Base-by-base conservation (phyloP, 768 basidiomycete species). In the Collybiopsis confluens region DNA sequence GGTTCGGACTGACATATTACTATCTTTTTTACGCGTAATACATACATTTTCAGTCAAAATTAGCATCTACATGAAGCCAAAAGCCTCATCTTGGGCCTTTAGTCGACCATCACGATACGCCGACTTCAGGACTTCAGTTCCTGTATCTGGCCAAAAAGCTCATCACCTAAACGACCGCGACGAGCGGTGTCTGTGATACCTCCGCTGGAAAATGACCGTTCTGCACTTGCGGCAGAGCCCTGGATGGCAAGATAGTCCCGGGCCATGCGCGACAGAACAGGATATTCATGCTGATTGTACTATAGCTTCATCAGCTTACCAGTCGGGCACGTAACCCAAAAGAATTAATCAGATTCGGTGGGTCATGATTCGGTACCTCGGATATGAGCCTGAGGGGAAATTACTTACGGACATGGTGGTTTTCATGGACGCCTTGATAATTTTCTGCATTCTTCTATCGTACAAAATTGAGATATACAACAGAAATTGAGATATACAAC, bases 61-160 rank as follows among this genome's bases (percentile, higher is more conserved):
- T 43, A 20, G 16, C 8, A 43, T 23, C 21, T 43, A n/a, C 42
- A 43, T 43, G 42, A 8, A 43, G 8, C 42, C 42, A n/a, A n/a
- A 43, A 9, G 62, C 59, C 43, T 64, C 45, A 21, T 52, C 42
- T 23, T 46, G 40, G 11, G 63, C 64, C n/a, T 44, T 35, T 30
- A 66, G 59, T 53, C 63, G 61, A 10, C 68, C 62, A 58, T 66
- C 63, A 6, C 53, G 18, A 46, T 70, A 70, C 3, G 50, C 59
- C 57, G 52, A 55, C 54, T 70, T n/a, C n/a, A n/a, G n/a, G n/a
- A n/a, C n/a, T n/a, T 70, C 20, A 69, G 56, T 27, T 69, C 54
- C 46, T 70, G 69, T 4, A 67, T 56, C 10, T 52, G 58, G 47
- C 61, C 56, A 52, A 70, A 70, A 8, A 58, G 61, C 20, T 54